Conservation (phyloP, 1,284 basidiomycete genomes). For the Cutaneotrichosporon cyanovorans region DNA sequence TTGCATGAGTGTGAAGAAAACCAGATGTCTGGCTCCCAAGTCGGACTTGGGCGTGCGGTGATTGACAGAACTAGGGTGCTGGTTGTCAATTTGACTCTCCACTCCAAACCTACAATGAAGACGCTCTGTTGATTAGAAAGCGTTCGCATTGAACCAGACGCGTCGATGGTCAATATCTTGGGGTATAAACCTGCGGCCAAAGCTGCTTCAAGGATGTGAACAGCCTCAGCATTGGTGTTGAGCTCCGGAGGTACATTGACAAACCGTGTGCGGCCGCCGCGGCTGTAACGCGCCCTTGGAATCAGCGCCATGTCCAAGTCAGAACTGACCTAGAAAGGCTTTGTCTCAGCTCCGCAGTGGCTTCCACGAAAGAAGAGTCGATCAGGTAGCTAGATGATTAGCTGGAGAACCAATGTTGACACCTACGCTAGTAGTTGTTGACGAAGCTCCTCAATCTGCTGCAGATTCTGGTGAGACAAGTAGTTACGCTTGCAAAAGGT, state of each 20-base stretch:
- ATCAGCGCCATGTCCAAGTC: constrained; percentile 1
- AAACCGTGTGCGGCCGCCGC: constrained; percentile 63
- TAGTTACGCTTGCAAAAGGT: constrained; percentile 79
- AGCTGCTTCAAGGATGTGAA: constrained; percentile 68
- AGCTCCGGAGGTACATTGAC: constrained; percentile 65
- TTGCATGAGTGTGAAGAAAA: constrained; percentile 79
- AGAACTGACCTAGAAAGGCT: constrained; percentile 61
- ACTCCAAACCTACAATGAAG: constrained; percentile 30
- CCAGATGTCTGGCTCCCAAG: constrained; percentile 65
- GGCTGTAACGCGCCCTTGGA: constrained; percentile 63
- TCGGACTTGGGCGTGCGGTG: constrained; percentile 61
- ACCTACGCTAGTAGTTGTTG: constrained; percentile 79
- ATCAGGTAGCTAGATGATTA: constrained; percentile 53
- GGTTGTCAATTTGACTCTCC: constrained; percentile 65
- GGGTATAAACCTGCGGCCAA: constrained; percentile 85
- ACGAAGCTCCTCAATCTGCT: constrained; percentile 93
- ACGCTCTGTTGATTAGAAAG: constrained; percentile 78
- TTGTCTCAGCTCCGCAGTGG: constrained; percentile 58
- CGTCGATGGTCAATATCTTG: constrained; percentile 66
- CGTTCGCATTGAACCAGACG: constrained; percentile 60
- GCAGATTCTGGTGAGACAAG: constrained; percentile 84
- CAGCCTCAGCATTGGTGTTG: constrained; percentile 59
- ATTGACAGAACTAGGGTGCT: constrained; percentile 91
- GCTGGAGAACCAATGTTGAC: not conserved
- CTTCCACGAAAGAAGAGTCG: constrained; percentile 77